Conservation (phyloP, 306 rosid genomes). For the Cucumis melo region DNA sequence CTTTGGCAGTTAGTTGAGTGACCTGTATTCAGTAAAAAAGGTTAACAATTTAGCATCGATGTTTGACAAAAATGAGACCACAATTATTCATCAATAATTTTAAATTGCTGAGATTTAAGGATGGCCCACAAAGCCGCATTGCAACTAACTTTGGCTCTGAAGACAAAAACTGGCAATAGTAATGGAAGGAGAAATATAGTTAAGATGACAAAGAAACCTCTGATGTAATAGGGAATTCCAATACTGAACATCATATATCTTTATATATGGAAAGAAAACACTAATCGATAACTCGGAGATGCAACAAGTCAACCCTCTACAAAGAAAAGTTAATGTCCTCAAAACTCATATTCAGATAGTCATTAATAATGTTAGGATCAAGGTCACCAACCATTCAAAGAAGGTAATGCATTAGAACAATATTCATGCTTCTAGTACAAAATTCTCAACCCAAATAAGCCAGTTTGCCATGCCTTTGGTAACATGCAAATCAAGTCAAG, state of each 20-base stretch:
- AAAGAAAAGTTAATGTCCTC: neutral
- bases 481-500: neutral
- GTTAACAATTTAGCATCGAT: neutral
- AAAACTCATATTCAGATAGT: neutral
- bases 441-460: neutral
- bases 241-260: neutral
- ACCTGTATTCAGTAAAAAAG: conserved; percentile 29
- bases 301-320: neutral
- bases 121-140: neutral
- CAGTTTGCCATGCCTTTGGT: neutral
- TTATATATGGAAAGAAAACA: neutral
- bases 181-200: neutral
- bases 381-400: neutral
- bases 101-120: neutral
- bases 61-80: neutral
- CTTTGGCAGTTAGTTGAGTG: conserved; percentile 51
- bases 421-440: neutral
- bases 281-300: neutral
- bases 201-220: neutral
- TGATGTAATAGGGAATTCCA: neutral
- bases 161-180: neutral
- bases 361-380: neutral
- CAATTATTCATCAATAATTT: neutral
- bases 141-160: neutral
- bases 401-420: neutral